Percentiles rank a stretch among this genome's conserved stretches.
Evolutionary conservation across 306 rosid genomes (phyloP).

Genomic region (Pterocarpus macrocarpus): DNA sequence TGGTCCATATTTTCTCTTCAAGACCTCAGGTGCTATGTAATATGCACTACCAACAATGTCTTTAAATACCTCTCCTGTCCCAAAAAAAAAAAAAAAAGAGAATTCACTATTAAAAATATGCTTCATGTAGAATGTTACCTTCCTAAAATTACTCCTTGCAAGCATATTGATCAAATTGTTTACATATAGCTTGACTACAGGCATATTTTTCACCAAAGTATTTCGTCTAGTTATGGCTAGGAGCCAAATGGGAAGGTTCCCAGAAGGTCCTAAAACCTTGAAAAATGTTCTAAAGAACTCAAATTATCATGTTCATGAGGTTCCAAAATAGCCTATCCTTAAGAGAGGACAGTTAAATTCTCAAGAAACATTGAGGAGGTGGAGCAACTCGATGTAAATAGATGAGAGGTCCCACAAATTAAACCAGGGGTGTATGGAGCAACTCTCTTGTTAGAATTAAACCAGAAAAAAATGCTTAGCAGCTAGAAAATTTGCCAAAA

Average conservation of each 20-base stretch:
- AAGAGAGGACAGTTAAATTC: no score
- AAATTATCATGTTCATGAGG: no score
- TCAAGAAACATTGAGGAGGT: neutral
- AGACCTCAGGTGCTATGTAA: constrained; percentile 97
- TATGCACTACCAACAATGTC: constrained; percentile 95
- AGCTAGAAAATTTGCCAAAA: no score
- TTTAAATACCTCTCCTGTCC: constrained; percentile 80
- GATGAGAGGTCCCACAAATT: no score
- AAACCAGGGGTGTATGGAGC: no score
- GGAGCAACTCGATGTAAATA: no score
- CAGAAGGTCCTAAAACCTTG: neutral
- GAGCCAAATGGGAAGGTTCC: neutral
- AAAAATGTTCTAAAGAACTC: neutral
- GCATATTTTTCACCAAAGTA: neutral
- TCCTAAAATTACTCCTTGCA: neutral
- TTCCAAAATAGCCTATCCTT: neutral
- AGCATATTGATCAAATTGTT: neutral
- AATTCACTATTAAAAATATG: neutral
- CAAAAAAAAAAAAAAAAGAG: neutral
- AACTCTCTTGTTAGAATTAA: no score
- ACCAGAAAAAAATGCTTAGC: no score
- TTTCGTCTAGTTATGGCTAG: no score
- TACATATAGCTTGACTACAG: neutral
- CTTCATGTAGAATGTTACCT: neutral
- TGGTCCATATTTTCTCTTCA: constrained; percentile 90